Conservation (phyloP, 257 asterid genomes). For the Solanum pimpinellifolium region DNA sequence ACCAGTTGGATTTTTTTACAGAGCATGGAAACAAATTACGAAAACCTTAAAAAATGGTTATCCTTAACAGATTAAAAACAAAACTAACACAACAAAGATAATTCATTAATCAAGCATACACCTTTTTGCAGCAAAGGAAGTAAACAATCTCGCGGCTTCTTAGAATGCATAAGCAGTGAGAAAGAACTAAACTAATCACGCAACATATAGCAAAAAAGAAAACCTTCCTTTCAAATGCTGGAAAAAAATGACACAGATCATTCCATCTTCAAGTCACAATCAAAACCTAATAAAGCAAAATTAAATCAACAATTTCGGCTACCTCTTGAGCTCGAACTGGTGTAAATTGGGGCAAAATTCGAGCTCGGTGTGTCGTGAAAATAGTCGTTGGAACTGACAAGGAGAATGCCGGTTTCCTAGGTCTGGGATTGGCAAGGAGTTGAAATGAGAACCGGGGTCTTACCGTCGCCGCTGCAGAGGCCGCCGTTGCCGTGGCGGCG, state of each 20-base stretch:
- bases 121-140: background rate
- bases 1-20: background rate
- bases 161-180: background rate
- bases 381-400: slow-evolving; percentile 16
- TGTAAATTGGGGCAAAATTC: slow-evolving; percentile 4
- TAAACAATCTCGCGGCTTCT: background rate
- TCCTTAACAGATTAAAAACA: background rate
- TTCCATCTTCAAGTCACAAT: background rate
- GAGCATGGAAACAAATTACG: background rate
- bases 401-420: slow-evolving; percentile 16
- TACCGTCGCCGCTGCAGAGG: background rate
- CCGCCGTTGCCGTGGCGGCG: background rate
- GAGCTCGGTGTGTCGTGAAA: slow-evolving; percentile 7
- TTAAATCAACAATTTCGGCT: background rate
- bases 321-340: slow-evolving; percentile 62
- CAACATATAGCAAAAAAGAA: background rate
- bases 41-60: background rate
- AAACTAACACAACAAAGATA: background rate
- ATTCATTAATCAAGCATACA: background rate
- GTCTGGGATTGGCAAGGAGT: slow-evolving; percentile 5
- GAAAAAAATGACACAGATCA: background rate
- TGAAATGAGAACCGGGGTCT: slow-evolving; percentile 4
- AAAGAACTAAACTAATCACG: background rate
- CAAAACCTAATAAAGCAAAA: background rate
- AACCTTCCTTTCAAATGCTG: background rate